phyloP scores from a whole-genome alignment of 1,284 basidiomycete species.

The Bondarzewia mesenterica region DNA sequence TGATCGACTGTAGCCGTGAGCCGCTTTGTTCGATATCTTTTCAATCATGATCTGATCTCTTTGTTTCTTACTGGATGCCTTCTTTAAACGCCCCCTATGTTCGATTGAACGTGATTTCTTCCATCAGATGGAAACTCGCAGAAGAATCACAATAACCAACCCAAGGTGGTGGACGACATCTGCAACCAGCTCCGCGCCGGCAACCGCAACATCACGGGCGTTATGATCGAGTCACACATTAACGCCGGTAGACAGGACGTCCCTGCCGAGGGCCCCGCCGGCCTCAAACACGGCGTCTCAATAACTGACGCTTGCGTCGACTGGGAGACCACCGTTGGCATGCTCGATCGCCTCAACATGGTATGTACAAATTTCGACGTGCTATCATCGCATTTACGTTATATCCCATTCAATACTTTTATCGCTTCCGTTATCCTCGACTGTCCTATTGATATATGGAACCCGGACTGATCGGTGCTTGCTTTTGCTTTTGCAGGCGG shows the following conservation, averaged over 20 bases:
- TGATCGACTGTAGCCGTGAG: conserved; percentile 79
- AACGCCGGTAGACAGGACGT: conserved; percentile 84
- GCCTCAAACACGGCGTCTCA: conserved; percentile 77
- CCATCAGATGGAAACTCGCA: conserved; percentile 78
- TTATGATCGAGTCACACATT: conserved; percentile 96
- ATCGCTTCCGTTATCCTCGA: not conserved
- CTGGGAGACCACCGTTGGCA: conserved; percentile 77
- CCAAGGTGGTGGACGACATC: conserved; percentile 71
- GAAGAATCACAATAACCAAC: conserved; percentile 90
- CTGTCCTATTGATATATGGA: not conserved
- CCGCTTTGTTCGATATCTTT: conserved; percentile 8
- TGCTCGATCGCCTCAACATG: conserved; percentile 71
- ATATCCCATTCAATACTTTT: not conserved
- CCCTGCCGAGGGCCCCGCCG: conserved; percentile 48
- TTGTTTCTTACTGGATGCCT: not conserved
- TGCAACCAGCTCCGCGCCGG: conserved; percentile 76
- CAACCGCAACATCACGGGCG: conserved; percentile 79
- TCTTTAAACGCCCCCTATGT: not conserved
- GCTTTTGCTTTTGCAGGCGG: conserved; percentile 26
- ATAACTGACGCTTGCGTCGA: conserved; percentile 94
- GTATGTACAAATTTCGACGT: conserved; percentile 22
- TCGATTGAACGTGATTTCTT: not conserved
- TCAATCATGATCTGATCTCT: not conserved
- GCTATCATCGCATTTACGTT: not conserved
- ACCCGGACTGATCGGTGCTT: not conserved